phyloP scores from a whole-genome alignment of 805 yeast genomes.

The Monosporozyma solicola region DNA sequence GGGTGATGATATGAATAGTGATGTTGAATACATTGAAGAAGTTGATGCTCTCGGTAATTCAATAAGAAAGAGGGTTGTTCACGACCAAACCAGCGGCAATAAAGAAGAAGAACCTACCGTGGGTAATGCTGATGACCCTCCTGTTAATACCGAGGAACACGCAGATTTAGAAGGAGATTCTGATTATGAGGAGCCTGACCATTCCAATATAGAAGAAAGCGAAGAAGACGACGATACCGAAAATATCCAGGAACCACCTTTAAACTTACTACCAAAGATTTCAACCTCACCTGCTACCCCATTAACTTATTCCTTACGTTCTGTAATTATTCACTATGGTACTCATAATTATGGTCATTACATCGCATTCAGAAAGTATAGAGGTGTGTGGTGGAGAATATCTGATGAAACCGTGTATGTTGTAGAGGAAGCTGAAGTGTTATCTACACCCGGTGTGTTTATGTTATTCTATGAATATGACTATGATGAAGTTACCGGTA shows the following conservation, averaged over 20 bases:
- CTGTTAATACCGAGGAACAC: constrained; percentile 9
- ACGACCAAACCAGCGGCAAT: constrained; percentile 10
- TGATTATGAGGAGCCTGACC: constrained; percentile 5
- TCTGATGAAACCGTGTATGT: constrained; percentile 83
- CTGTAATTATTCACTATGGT: constrained; percentile 89
- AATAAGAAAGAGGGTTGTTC: constrained; percentile 12
- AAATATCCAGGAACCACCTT: constrained; percentile 3
- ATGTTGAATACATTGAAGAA: constrained; percentile 20
- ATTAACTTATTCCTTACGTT: constrained; percentile 60
- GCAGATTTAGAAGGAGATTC: constrained; percentile 4
- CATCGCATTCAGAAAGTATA: constrained; percentile 70
- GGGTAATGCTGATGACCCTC: constrained; percentile 4
- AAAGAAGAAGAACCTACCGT: constrained; percentile 3
- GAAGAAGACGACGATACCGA: constrained; percentile 6
- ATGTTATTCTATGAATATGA: constrained; percentile 81
- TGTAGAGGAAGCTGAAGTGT: constrained; percentile 72
- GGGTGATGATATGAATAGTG: constrained; percentile 9
- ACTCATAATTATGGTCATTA: constrained; percentile 97
- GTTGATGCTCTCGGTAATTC: constrained; percentile 29
- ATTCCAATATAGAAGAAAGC: constrained; percentile 11
- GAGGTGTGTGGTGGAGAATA: constrained; percentile 93
- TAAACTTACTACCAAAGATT: constrained; percentile 4
- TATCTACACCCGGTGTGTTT: constrained; percentile 77
- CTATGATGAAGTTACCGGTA: constrained; percentile 27
- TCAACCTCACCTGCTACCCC: constrained; percentile 31